Percentiles rank a stretch among this genome's conserved stretches.
Conservation (phyloP, 306 rosid genomes). For the Begonia peltatifolia region DNA sequence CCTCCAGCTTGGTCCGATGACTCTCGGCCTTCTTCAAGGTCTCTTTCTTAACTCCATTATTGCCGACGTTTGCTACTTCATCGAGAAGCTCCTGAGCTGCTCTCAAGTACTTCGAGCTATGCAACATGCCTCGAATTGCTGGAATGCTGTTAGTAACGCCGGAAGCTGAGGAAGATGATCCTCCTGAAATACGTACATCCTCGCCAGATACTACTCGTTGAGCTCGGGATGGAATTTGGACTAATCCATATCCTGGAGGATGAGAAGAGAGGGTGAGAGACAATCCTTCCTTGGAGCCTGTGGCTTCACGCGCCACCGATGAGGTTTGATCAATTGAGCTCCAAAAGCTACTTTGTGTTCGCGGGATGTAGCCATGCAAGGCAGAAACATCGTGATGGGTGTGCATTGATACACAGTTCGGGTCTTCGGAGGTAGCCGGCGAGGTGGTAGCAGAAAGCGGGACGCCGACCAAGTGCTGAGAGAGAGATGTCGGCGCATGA, state of each 20-base stretch:
- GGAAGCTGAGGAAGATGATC: constrained; percentile 9
- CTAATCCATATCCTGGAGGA: constrained; percentile 7
- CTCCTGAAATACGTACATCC: constrained; percentile 14
- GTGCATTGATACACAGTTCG: constrained; percentile 10
- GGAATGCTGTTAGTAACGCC: constrained; percentile 22
- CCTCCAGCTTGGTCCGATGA: constrained; percentile 21
- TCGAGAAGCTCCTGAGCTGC: constrained; percentile 56
- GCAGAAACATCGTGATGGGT: constrained; percentile 12
- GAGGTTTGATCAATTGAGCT: constrained; percentile 8
- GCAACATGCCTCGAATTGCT: constrained; percentile 8
- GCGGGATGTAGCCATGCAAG: constrained; percentile 16
- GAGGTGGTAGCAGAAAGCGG: constrained; percentile 12
- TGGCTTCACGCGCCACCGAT: constrained; percentile 1
- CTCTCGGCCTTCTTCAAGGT: background rate
- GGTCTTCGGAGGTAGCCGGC: background rate
- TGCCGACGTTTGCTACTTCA: constrained; percentile 53
- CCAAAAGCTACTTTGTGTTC: constrained; percentile 29
- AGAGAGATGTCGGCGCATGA: constrained; percentile 30
- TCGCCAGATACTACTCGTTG: constrained; percentile 5
- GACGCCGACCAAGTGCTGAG: constrained; percentile 26
- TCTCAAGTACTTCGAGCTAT: constrained; percentile 52
- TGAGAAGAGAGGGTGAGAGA: constrained; percentile 56
- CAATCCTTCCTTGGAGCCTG: constrained; percentile 33
- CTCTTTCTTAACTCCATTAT: constrained; percentile 2
- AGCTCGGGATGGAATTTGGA: constrained; percentile 9